Evolutionary conservation across 257 asterid genomes (phyloP), one percentile per base, ranked within the genome.

Genomic region (Scutellaria galericulata): DNA sequence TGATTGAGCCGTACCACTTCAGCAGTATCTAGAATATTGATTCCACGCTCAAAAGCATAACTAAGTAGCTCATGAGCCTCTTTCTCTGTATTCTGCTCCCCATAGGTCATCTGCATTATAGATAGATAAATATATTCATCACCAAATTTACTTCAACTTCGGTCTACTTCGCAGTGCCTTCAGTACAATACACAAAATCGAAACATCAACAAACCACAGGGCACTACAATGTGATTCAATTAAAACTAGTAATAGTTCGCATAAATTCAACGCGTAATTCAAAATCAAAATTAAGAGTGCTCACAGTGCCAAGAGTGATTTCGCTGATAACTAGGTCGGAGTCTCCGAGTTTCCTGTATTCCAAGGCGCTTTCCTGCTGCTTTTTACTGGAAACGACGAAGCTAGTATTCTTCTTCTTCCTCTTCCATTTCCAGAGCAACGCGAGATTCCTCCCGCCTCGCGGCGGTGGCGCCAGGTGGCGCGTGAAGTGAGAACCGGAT

Each of bases 21-120:
- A 41, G 97, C 84, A 48, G 97, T 93, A 78, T 93, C 98, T 59
- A 93, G 37, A 8, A 75, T 77, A 75, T 93, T 93, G 70, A 93
- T 84, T 56, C 98, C 98, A 14, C 86, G 81, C 44, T 89, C 96
- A 52, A 93, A 89, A 9, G 98, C 87, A 74, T 87, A 89, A 70
- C 80, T 82, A 48, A 93, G 97, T 56, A 80, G 87, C 37, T 88
- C 94, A 71, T 93, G 98, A 81, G 98, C 97, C 73, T 93, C 98
- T 75, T 85, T 89, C 85, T 93, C 98, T 6, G 97, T 87, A 63
- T 91, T 93, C 85, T 93, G 98, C 84, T 88, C 82, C 77, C 98
- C 97, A 80, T 69, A 93, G 47, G 98, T 91, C 97, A 93, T 93
- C 98, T 93, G 86, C 66, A 77, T 41, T 7, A 71, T 42, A 52